phyloP scores from a whole-genome alignment of 2,329 filamentous ascomycete genomes.

The Talaromyces sp. region DNA sequence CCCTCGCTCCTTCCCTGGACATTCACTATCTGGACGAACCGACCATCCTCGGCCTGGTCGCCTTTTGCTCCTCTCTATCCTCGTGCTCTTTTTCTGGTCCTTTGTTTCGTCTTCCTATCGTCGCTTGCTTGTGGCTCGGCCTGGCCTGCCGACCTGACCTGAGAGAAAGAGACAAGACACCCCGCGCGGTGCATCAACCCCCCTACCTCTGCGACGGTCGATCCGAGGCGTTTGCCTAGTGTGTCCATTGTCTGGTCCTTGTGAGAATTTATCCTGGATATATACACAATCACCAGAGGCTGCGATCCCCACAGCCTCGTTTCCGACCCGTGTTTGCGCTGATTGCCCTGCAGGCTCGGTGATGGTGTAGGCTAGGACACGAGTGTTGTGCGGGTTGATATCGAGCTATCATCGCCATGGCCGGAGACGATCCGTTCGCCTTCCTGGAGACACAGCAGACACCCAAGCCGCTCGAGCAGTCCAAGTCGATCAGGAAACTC shows the following conservation, averaged over 20 bases:
- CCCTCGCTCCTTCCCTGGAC: not conserved
- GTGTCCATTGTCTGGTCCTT: not conserved
- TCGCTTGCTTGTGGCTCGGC: not conserved
- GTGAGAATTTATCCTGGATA: not conserved
- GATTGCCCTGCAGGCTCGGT: not conserved
- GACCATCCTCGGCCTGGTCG: not conserved
- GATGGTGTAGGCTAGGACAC: slow-evolving; percentile 5
- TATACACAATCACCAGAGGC: not conserved
- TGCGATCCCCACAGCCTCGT: not conserved
- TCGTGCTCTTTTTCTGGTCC: not conserved
- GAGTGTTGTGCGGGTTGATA: slow-evolving; percentile 4
- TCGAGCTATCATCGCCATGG: slow-evolving; percentile 18
- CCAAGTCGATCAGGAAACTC: slow-evolving; percentile 8
- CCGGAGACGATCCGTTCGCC: slow-evolving; percentile 31
- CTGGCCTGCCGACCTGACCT: not conserved
- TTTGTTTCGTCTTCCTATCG: not conserved
- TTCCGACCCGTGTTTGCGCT: not conserved
- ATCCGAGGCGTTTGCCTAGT: not conserved
- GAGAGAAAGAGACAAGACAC: not conserved
- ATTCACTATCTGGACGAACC: not conserved
- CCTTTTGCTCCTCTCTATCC: not conserved
- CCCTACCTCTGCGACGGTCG: not conserved
- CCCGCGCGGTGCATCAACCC: not conserved
- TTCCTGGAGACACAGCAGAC: slow-evolving; percentile 26
- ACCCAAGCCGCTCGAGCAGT: slow-evolving; percentile 21